A percentile compares a stretch with the other conserved stretches of the same genome.
phyloP scores from a whole-genome alignment of 108 stramenopile genomes.

The Parmales sp. region DNA sequence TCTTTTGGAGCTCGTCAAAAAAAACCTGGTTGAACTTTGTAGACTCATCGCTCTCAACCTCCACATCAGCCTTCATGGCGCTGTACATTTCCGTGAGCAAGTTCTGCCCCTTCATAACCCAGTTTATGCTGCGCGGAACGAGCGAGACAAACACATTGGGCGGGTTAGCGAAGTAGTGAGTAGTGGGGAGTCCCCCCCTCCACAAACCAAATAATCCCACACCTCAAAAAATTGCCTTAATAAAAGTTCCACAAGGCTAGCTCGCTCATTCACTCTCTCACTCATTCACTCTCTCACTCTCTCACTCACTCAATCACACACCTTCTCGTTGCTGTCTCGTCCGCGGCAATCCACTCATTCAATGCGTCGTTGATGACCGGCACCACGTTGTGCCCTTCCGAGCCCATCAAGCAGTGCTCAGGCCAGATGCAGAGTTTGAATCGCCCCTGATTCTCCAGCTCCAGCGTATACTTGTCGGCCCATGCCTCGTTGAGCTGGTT shows the following conservation, averaged over 20 bases:
- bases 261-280: neutral
- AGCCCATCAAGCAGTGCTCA: constrained; percentile 86
- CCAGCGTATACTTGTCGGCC: constrained; percentile 42
- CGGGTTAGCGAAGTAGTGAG: neutral
- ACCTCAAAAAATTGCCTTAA: neutral
- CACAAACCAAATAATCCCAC: neutral
- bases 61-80: constrained; percentile 76
- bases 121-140: constrained; percentile 17
- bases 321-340: neutral
- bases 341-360: constrained; percentile 43
- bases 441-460: constrained; percentile 51
- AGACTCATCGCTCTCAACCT: constrained; percentile 32
- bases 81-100: constrained; percentile 84
- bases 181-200: neutral
- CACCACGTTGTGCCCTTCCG: constrained; percentile 57
- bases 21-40: constrained; percentile 44
- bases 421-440: constrained; percentile 86
- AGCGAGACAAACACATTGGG: neutral
- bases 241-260: too few species aligned
- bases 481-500: constrained; percentile 2
- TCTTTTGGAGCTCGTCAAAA: constrained; percentile 27
- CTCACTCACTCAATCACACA: too few species aligned
- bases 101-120: constrained; percentile 72
- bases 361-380: constrained; percentile 41
- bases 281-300: too few species aligned